A percentile compares a stretch with the other conserved stretches of the same genome.
Conservation (phyloP, 805 yeast species). For the Hanseniaspora valbyensis region DNA sequence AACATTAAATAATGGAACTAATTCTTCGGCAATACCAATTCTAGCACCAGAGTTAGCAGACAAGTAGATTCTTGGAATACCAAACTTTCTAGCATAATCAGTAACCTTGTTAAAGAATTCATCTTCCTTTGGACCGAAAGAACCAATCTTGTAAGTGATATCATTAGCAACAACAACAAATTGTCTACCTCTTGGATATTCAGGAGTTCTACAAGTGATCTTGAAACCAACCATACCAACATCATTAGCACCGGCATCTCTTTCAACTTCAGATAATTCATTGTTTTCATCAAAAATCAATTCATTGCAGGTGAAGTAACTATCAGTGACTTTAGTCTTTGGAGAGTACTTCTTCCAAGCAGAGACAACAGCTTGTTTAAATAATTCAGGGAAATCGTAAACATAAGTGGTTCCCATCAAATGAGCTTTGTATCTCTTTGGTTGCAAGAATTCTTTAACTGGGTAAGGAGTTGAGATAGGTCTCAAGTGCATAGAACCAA, state of each 20-base stretch:
- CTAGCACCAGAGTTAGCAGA: constrained; percentile 99
- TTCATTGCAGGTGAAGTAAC: constrained; percentile 68
- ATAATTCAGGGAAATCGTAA: constrained; percentile 96
- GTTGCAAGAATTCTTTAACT: constrained; percentile 95
- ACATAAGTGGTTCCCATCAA: constrained; percentile 96
- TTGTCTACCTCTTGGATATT: constrained; percentile 92
- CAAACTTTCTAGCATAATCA: constrained; percentile 76
- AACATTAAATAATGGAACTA: constrained; percentile 77
- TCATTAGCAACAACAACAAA: constrained; percentile 90
- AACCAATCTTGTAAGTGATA: constrained; percentile 95
- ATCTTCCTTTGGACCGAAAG: constrained; percentile 96
- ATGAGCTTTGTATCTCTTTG: constrained; percentile 97
- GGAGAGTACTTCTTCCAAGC: constrained; percentile 69
- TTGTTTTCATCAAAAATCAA: constrained; percentile 71
- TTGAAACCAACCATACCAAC: constrained; percentile 98
- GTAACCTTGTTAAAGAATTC: constrained; percentile 84
- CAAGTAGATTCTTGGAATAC: constrained; percentile 89
- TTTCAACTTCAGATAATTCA: constrained; percentile 70
- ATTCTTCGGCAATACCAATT: constrained; percentile 95
- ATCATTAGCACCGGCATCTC: constrained; percentile 93
- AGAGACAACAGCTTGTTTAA: constrained; percentile 79
- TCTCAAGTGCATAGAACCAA: constrained; percentile 96
- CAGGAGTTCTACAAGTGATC: constrained; percentile 85
- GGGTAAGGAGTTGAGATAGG: constrained; percentile 94
- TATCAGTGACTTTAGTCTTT: constrained; percentile 54